A percentile compares a stretch with the other conserved stretches of the same genome.
These are phyloP conservation scores for Exophiala spinifera DNA, from an alignment of 2,329 filamentous ascomycete genomes.

Conservation along the genomic window DNA sequence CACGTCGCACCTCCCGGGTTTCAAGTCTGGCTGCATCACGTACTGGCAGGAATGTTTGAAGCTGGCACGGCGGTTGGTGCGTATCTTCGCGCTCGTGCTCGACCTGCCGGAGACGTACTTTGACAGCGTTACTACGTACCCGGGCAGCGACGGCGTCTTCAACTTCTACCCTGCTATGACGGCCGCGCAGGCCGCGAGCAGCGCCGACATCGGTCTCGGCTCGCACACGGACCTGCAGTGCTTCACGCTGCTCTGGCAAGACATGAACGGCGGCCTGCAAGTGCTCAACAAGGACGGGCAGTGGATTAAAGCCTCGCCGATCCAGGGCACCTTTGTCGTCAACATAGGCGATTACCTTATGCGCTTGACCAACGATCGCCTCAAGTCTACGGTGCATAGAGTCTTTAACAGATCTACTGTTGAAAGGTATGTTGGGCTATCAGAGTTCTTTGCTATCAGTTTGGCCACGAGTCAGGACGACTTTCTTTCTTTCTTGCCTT, in stretches of 20 bases:
- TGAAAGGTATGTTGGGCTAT: constrained; percentile 27
- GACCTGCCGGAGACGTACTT: constrained; percentile 55
- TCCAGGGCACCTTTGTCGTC: constrained; percentile 46
- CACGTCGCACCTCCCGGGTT: constrained; percentile 48
- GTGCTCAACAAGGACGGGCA: constrained; percentile 42
- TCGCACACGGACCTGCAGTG: constrained; percentile 54
- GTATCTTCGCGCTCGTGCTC: constrained; percentile 55
- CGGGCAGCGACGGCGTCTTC: constrained; percentile 46
- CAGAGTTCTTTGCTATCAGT: no score
- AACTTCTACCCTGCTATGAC: constrained; percentile 47
- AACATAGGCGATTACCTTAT: constrained; percentile 52
- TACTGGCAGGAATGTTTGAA: constrained; percentile 52
- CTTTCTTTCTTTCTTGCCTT: no score
- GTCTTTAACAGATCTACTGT: constrained; percentile 44
- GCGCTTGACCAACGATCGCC: constrained; percentile 50
- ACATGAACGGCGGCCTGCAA: constrained; percentile 51
- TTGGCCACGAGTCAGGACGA: no score
- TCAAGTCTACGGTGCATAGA: constrained; percentile 53
- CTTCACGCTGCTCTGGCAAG: constrained; percentile 56
- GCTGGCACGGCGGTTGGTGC: constrained; percentile 52
- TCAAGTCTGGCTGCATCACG: constrained; percentile 46
- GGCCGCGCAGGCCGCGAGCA: constrained; percentile 27
- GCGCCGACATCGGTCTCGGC: constrained; percentile 43
- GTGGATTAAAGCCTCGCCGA: constrained; percentile 43
- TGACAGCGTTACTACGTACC: constrained; percentile 53